These are phyloP conservation scores for Amoebophrya sp. DNA, from an alignment of 169 alveolate genomes.

Conservation along the genomic window DNA sequence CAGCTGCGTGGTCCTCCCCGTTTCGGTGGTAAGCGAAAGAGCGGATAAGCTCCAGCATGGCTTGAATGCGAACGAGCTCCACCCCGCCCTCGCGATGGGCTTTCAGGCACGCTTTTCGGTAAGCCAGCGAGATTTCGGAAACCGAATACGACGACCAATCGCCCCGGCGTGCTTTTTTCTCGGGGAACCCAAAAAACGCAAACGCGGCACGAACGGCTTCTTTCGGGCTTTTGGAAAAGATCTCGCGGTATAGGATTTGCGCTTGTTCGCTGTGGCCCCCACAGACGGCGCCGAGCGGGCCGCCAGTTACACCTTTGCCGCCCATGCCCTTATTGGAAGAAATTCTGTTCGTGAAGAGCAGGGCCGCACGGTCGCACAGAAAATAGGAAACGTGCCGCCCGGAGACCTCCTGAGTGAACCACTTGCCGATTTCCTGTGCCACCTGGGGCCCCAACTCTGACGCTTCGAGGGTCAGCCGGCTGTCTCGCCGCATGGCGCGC, in stretches of 20 bases:
- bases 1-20: too few relatives aligned
- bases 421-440: neutral
- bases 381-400: neutral
- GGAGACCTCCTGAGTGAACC: neutral
- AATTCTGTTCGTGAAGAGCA: neutral
- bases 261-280: neutral
- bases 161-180: neutral
- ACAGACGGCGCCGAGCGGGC: constrained; percentile 7
- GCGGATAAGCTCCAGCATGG: neutral
- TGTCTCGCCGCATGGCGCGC: neutral
- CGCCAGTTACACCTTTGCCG: constrained; percentile 10
- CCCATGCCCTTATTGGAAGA: neutral
- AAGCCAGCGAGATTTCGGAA: neutral
- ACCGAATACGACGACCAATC: neutral
- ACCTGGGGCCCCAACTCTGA: neutral
- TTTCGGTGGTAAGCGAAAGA: neutral
- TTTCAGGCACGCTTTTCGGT: neutral
- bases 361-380: neutral
- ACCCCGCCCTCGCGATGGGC: neutral
- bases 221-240: neutral
- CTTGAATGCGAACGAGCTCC: neutral
- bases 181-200: neutral
- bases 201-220: neutral
- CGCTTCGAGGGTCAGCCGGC: neutral
- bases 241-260: neutral